Percentiles rank a stretch among this genome's conserved stretches.
phyloP scores from a whole-genome alignment of 352 stramenopile genomes.

The Globisporangium paroecandrum region DNA sequence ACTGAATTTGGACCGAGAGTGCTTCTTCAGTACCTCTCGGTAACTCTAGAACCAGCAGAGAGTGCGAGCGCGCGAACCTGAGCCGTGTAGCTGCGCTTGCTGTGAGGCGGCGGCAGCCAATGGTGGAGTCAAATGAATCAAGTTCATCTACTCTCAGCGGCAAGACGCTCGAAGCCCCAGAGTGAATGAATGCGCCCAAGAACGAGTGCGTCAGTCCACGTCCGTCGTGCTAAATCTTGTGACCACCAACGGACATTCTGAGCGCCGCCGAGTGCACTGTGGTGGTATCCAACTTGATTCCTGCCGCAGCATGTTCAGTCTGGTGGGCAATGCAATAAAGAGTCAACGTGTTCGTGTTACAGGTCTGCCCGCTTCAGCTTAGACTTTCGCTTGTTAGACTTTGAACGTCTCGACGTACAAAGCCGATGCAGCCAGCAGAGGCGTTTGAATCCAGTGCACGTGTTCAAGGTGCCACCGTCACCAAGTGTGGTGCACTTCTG shows the following conservation, averaged over 20 bases:
- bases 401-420: no score
- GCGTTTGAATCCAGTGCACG: not conserved
- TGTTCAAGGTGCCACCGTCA: not conserved
- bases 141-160: not conserved
- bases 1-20: no score
- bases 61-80: not conserved
- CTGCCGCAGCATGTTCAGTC: not conserved
- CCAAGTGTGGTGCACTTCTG: not conserved
- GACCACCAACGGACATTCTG: no score
- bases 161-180: no score
- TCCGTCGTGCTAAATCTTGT: no score
- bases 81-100: not conserved
- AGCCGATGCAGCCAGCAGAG: not conserved
- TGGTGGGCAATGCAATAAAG: no score
- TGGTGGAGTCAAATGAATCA: not conserved
- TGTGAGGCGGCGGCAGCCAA: not conserved
- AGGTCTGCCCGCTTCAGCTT: not conserved
- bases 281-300: not conserved
- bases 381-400: not conserved
- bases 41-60: no score
- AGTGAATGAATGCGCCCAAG: no score
- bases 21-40: no score
- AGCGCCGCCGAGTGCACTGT: no score
- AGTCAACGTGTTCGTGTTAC: no score
- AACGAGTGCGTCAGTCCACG: no score